These are phyloP conservation scores for Gonapodya sp. DNA, from an alignment of 192 early-diverging fungal genomes.

Conservation along the genomic window DNA sequence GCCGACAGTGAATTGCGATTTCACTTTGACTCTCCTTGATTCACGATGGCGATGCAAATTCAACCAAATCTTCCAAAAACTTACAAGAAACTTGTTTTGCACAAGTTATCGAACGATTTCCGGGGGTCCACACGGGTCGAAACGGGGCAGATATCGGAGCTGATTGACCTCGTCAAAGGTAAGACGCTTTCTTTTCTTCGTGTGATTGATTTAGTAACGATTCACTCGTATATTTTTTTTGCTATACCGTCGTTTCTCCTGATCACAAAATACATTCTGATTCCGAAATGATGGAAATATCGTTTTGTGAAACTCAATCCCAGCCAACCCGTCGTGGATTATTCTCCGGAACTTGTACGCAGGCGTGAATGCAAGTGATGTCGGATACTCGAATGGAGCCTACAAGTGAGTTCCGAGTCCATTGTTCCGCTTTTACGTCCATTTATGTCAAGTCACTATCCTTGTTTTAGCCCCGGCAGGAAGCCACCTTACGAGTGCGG, in stretches of 20 bases:
- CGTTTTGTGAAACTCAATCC: neutral
- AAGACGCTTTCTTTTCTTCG: neutral
- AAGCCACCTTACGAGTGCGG: slow-evolving; percentile 42
- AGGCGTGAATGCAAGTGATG: slow-evolving; percentile 49
- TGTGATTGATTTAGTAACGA: too few relatives aligned
- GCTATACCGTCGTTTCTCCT: too few relatives aligned
- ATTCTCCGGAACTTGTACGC: slow-evolving; percentile 31
- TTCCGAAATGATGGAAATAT: too few relatives aligned
- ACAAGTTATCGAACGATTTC: slow-evolving; percentile 27
- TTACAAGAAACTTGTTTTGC: slow-evolving; percentile 27
- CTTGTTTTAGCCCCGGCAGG: neutral
- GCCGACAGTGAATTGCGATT: too few relatives aligned
- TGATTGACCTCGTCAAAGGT: slow-evolving; percentile 3
- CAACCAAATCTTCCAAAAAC: slow-evolving; percentile 11
- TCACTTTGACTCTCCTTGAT: too few relatives aligned
- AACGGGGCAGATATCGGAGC: neutral
- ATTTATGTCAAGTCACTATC: too few relatives aligned
- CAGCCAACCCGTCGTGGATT: slow-evolving; percentile 21
- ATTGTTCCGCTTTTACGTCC: too few relatives aligned
- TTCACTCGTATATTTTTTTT: too few relatives aligned
- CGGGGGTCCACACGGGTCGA: slow-evolving; percentile 26
- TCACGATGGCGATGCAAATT: neutral
- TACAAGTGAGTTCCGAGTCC: slow-evolving; percentile 19
- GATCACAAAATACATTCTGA: too few relatives aligned
- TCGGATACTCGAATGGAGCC: slow-evolving; percentile 42